Percentiles rank a stretch among this genome's conserved stretches.
Conservation (phyloP, 1,284 basidiomycete genomes). For the Xerocomus minutiporus region DNA sequence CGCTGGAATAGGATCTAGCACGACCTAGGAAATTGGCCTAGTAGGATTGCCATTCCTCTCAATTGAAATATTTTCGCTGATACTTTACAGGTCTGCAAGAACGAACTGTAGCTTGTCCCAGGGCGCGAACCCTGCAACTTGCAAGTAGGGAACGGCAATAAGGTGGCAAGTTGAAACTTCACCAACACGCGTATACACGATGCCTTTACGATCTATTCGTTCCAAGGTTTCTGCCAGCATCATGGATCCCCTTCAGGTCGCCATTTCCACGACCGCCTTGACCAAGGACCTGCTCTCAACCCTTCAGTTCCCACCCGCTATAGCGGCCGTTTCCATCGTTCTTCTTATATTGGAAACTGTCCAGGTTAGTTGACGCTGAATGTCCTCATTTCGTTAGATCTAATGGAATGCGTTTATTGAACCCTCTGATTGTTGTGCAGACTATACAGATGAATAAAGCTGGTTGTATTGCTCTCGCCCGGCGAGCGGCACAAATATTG, state of each 20-base stretch:
- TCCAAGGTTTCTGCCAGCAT: conserved; percentile 15
- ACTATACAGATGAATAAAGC: conserved; percentile 36
- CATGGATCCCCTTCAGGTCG: conserved; percentile 24
- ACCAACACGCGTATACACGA: conserved; percentile 1
- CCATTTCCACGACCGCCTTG: conserved; percentile 20
- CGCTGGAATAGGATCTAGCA: no score
- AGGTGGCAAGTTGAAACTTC: no score
- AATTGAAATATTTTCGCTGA: no score
- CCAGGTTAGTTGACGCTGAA: conserved; percentile 34
- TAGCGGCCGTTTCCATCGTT: conserved; percentile 39
- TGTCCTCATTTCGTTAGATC: background rate
- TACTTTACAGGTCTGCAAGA: no score
- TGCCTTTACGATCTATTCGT: conserved; percentile 29
- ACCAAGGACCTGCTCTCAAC: conserved; percentile 22
- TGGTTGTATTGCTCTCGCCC: conserved; percentile 42
- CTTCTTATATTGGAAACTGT: conserved; percentile 45
- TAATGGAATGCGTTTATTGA: background rate
- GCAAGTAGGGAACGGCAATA: no score
- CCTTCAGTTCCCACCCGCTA: conserved; percentile 42
- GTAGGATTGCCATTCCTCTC: no score
- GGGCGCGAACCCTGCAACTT: no score
- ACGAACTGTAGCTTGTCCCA: no score
- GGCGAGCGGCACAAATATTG: conserved; percentile 42
- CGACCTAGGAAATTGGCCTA: no score
- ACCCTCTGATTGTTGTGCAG: background rate